Evolutionary conservation across 225 moss, liverwort and hornwort species (phyloP).

Genomic region (Marchantia paleacea): DNA sequence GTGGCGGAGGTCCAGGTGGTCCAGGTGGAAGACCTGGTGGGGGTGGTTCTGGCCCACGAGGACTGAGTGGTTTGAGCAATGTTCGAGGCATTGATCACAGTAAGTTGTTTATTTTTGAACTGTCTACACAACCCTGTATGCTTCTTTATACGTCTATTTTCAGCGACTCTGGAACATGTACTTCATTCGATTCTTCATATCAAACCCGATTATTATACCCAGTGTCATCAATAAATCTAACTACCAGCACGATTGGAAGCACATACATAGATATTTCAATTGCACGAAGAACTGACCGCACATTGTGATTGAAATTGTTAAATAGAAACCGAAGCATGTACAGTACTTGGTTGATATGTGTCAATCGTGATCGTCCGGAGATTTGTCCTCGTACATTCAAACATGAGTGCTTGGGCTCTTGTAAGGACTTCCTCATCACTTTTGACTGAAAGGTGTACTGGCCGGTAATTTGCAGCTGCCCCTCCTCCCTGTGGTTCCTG

Average conservation of each 20-base stretch:
- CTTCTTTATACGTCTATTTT: neutral
- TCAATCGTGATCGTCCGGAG: no score
- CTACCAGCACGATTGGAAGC: no score
- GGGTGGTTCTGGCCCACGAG: conserved; percentile 21
- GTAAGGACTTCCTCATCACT: neutral
- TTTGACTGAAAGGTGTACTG: neutral
- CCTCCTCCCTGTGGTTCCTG: conserved; percentile 20
- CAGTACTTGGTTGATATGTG: no score
- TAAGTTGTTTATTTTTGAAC: neutral
- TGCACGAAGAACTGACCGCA: neutral
- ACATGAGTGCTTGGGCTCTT: neutral
- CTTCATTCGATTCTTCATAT: neutral
- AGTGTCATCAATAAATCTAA: neutral
- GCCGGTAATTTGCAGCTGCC: neutral
- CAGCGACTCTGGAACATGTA: neutral
- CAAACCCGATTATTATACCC: neutral
- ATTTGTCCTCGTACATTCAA: no score
- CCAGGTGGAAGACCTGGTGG: conserved; percentile 19
- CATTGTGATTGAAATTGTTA: neutral
- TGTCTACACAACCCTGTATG: neutral
- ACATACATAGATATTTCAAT: neutral
- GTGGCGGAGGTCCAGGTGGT: conserved; percentile 26
- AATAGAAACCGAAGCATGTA: neutral
- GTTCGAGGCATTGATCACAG: conserved; percentile 23
- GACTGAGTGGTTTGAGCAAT: conserved; percentile 14